Evolutionary conservation across 83 land plant species (phyloP).

Genomic region (Picea abies): DNA sequence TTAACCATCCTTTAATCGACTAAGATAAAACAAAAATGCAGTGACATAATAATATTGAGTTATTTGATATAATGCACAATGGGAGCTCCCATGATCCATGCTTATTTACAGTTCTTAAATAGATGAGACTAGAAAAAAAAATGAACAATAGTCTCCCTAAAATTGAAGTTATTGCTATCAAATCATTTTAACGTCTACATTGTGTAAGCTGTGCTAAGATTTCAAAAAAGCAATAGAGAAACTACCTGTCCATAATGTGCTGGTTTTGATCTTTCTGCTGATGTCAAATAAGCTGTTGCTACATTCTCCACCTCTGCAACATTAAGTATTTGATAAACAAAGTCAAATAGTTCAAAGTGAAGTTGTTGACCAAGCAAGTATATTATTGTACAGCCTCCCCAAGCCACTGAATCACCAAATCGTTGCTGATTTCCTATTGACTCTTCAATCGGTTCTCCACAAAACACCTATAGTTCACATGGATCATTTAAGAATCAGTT

Average conservation of each 20-base stretch:
- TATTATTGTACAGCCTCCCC: conserved; percentile 98
- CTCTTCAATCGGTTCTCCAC: conserved; percentile 64
- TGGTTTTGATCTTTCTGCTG: too few relatives aligned
- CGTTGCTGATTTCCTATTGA: conserved; percentile 46
- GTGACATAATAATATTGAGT: too few relatives aligned
- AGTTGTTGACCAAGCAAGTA: conserved; percentile 96
- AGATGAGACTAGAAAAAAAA: neutral
- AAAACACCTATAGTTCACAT: conserved; percentile 43
- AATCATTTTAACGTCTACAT: neutral
- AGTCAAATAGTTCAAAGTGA: conserved; percentile 96
- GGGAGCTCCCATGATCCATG: neutral
- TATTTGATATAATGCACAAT: neutral
- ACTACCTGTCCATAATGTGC: neutral
- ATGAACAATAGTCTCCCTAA: neutral
- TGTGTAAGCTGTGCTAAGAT: neutral
- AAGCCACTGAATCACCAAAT: conserved; percentile 93
- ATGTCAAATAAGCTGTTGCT: too few relatives aligned
- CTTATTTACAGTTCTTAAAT: neutral
- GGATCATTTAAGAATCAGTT: neutral
- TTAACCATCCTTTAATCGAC: too few relatives aligned
- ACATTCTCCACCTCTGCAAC: too few relatives aligned
- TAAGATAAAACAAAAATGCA: too few relatives aligned
- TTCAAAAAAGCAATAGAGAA: neutral
- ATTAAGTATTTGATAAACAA: conserved; percentile 91
- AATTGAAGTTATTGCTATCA: neutral